These are phyloP conservation scores for Fusarium verticillioides DNA, from an alignment of 2,329 filamentous ascomycete species.

Conservation along the genomic window DNA sequence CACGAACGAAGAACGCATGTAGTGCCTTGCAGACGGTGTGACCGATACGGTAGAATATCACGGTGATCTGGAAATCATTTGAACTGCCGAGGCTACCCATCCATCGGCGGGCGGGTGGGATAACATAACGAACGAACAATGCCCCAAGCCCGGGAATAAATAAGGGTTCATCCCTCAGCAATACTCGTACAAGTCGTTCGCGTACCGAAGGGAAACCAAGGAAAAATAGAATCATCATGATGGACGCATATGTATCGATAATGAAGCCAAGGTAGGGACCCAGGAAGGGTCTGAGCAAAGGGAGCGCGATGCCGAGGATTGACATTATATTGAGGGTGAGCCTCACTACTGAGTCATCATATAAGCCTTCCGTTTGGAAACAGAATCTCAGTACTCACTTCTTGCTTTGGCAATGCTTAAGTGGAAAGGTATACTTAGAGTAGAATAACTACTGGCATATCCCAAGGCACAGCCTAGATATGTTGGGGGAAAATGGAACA, in stretches of 20 bases:
- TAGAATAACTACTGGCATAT: not conserved
- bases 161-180: not conserved
- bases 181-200: not conserved
- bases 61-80: not conserved
- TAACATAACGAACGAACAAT: not conserved
- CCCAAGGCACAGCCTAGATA: too few species aligned
- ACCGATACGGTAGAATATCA: not conserved
- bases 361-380: accelerated
- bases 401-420: not conserved
- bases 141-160: not conserved
- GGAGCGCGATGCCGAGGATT: not conserved
- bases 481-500: not conserved
- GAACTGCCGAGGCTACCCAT: not conserved
- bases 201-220: not conserved
- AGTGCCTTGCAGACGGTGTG: accelerated
- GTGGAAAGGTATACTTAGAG: accelerated
- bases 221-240: not conserved
- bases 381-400: too few species aligned
- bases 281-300: not conserved
- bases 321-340: not conserved
- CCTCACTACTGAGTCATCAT: not conserved
- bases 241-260: not conserved
- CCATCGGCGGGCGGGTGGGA: not conserved
- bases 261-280: not conserved
- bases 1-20: accelerated